Evolutionary conservation across 306 rosid species (phyloP), one percentile per base, ranked within the genome.

Genomic region (Lathyrus oleraceus): DNA sequence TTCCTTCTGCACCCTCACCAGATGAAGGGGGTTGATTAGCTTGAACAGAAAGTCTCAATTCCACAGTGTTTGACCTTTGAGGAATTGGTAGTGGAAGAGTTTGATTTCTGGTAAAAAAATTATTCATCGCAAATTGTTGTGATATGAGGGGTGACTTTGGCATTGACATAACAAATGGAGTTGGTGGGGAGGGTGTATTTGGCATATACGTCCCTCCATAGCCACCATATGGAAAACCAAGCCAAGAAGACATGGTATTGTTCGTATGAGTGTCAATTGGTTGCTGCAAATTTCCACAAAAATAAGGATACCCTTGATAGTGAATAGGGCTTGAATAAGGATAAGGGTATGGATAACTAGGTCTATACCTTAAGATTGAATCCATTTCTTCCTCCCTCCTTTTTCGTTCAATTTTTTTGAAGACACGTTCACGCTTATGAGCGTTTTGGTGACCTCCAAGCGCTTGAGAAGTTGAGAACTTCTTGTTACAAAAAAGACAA

Each of bases 371-470:
- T 15, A 49, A 10, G 19, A 6, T 1, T n/a, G 51, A 14, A 49
- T 49, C 16, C 2, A 21, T 21, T 6, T 54, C 36, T 13, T 10
- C 30, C 36, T 61, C 70, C 25, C 56, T 49, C 2, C 25, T 61
- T 73, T 1, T 78, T 63, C 2, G 51, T 45, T 45, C 51, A n/a
- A 28, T 10, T 21, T 54, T 79, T 1, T 44, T 32, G 4, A 72
- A 66, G 5, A 78, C 79, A 9, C 96, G 67, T 60, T 89, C 96
- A 0, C 84, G 78, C 54, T 74, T 87, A 69, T 89, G 96, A 5
- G 92, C 92, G 40, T 89, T 89, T 21, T 89, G 96, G 71, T 89
- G 96, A 36, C 96, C 96, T 0, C 96, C 96, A 0, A 89, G 78
- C 2, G 92, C 96, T 60, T 89, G 96, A 3, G 96, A 83, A 32